These are phyloP conservation scores for Saksenaea vasiformis DNA, from an alignment of 371 early-diverging fungal species.

Conservation along the genomic window DNA sequence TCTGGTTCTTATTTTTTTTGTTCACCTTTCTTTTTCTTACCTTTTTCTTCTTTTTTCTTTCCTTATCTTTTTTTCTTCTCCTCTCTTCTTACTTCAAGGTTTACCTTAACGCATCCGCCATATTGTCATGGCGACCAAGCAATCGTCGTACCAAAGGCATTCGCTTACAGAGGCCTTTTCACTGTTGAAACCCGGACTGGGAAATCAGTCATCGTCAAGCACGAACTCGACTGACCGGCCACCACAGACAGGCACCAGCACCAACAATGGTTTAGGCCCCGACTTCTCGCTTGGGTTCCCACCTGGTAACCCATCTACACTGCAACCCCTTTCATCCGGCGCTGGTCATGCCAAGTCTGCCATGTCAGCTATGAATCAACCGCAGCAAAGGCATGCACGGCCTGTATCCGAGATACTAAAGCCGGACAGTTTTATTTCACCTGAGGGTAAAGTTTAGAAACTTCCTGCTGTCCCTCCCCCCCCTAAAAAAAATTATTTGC, in stretches of 20 bases:
- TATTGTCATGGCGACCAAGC: slow-evolving; percentile 15
- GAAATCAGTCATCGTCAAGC: slow-evolving; percentile 7
- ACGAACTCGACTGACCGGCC: slow-evolving; percentile 5
- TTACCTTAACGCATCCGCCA: not conserved
- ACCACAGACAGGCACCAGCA: slow-evolving; percentile 1
- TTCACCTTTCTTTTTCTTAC: not conserved
- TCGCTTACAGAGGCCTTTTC: slow-evolving; percentile 18
- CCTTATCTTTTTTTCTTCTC: not conserved
- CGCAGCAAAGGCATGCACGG: slow-evolving; percentile 27
- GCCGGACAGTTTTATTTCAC: slow-evolving; percentile 36
- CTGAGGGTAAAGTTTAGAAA: slow-evolving; percentile 34
- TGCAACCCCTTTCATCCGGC: slow-evolving; percentile 13
- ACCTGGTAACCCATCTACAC: slow-evolving; percentile 7
- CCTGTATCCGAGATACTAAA: slow-evolving; percentile 46
- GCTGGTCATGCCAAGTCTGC: slow-evolving; percentile 1
- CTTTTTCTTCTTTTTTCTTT: slow-evolving; percentile 1
- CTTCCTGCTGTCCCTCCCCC: not conserved
- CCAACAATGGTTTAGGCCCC: not conserved
- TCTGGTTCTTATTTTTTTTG: slow-evolving; percentile 5
- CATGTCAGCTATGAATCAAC: not conserved
- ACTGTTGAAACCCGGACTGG: not conserved
- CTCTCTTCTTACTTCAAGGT: not conserved
- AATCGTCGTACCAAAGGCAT: slow-evolving; percentile 13
- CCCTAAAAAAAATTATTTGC: not conserved
- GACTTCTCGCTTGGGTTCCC: slow-evolving; percentile 10